Percentiles rank a stretch among this genome's conserved stretches.
phyloP scores from a whole-genome alignment of 352 stramenopile species.

The Pythium brachiatum region DNA sequence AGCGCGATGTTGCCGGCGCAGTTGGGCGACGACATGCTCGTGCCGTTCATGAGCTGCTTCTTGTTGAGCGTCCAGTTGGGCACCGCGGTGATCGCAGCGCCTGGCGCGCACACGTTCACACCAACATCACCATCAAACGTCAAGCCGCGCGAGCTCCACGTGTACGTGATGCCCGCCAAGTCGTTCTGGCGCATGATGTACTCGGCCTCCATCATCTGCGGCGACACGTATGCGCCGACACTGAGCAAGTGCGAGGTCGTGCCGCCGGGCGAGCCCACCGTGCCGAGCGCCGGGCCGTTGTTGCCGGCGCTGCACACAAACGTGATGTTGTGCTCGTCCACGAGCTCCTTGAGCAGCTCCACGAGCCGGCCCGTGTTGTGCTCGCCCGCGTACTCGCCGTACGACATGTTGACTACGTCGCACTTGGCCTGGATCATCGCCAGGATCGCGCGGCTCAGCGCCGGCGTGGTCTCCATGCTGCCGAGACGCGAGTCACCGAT shows the following conservation, averaged over 20 bases:
- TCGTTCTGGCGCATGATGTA: conserved; percentile 88
- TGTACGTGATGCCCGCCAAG: conserved; percentile 76
- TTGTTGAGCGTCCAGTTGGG: conserved; percentile 96
- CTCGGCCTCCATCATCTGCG: conserved; percentile 91
- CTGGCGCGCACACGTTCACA: conserved; percentile 92
- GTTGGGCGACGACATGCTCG: conserved; percentile 96
- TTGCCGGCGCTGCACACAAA: conserved; percentile 95
- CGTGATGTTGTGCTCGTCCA: conserved; percentile 91
- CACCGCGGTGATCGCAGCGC: conserved; percentile 92
- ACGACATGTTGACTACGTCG: conserved; percentile 97
- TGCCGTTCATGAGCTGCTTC: conserved; percentile 97
- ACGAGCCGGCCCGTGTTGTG: conserved; percentile 89
- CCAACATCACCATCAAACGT: conserved; percentile 90
- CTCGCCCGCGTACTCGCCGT: conserved; percentile 91
- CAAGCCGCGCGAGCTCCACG: conserved; percentile 91
- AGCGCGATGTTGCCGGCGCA: conserved; percentile 92
- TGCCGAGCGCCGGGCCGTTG: conserved; percentile 94
- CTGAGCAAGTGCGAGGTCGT: conserved; percentile 88
- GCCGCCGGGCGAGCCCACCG: conserved; percentile 90
- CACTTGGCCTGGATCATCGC: conserved; percentile 84
- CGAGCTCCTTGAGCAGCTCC: conserved; percentile 87
- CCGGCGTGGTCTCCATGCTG: conserved; percentile 93
- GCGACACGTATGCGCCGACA: conserved; percentile 94
- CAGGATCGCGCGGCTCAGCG: conserved; percentile 88
- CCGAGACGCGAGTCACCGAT: conserved; percentile 94